phyloP scores from a whole-genome alignment of 768 basidiomycete species.

The Hericium alpestre region DNA sequence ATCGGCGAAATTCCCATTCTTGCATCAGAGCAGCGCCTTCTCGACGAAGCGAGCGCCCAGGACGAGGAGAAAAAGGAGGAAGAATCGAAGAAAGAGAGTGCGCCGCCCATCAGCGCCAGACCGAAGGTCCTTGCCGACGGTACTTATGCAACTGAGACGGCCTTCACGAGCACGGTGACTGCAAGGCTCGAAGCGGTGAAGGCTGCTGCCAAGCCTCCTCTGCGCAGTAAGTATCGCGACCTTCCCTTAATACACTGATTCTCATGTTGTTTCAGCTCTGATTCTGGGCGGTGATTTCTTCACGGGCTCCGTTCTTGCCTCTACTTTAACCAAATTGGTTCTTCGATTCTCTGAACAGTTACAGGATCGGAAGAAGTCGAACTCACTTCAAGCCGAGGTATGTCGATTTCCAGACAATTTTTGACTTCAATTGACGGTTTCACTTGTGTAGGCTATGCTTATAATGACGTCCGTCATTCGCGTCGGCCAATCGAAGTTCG shows the following conservation, averaged over 20 bases:
- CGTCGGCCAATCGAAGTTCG: constrained; percentile 94
- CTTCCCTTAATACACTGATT: not conserved
- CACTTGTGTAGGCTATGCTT: constrained; percentile 64
- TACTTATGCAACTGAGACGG: constrained; percentile 95
- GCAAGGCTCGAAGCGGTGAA: constrained; percentile 74
- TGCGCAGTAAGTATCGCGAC: constrained; percentile 49
- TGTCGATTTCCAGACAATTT: not conserved
- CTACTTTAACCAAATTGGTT: constrained; percentile 84
- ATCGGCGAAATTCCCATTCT: constrained; percentile 97
- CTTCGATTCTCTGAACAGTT: constrained; percentile 53
- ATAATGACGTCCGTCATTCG: constrained; percentile 97
- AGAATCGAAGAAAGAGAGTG: constrained; percentile 35
- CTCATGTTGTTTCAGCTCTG: constrained; percentile 40
- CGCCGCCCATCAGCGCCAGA: constrained; percentile 30
- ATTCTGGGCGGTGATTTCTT: constrained; percentile 96
- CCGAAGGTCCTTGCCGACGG: constrained; percentile 89
- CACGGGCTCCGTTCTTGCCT: constrained; percentile 84
- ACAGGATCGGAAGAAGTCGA: constrained; percentile 42
- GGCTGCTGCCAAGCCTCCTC: constrained; percentile 80
- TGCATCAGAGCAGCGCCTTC: constrained; percentile 74
- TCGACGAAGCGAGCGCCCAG: constrained; percentile 65
- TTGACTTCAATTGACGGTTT: not conserved
- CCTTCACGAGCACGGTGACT: constrained; percentile 55
- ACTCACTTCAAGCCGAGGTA: constrained; percentile 81
- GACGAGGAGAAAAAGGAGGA: constrained; percentile 39